These are phyloP conservation scores for Melampsora americana DNA, from an alignment of 1,284 basidiomycete species.

Conservation along the genomic window DNA sequence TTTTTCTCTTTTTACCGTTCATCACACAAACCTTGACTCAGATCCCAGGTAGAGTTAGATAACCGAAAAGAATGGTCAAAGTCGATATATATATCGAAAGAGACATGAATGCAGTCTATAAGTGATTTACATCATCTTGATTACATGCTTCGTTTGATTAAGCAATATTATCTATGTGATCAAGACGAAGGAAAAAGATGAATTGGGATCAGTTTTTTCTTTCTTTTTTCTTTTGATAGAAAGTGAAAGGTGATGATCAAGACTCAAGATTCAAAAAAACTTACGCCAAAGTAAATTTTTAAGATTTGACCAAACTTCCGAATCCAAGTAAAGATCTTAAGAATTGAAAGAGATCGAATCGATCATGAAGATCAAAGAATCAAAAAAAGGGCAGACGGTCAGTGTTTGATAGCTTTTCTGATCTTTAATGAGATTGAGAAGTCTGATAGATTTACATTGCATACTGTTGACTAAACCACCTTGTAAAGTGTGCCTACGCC, in stretches of 20 bases:
- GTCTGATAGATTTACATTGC: slow-evolving; percentile 46
- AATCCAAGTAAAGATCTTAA: slow-evolving; percentile 42
- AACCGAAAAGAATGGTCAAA: too few relatives aligned
- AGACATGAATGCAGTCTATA: too few relatives aligned
- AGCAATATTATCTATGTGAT: slow-evolving; percentile 1
- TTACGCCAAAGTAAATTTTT: slow-evolving; percentile 47
- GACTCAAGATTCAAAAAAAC: slow-evolving; percentile 8
- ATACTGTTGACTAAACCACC: slow-evolving; percentile 72
- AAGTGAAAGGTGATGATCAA: neutral
- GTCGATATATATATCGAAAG: too few relatives aligned
- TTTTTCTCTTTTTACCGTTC: too few relatives aligned
- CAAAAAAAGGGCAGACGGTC: neutral
- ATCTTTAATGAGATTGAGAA: neutral
- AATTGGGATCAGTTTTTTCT: too few relatives aligned
- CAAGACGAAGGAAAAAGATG: too few relatives aligned
- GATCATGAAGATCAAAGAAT: slow-evolving; percentile 1
- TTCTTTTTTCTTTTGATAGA: too few relatives aligned
- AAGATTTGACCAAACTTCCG: slow-evolving; percentile 46
- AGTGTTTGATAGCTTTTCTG: neutral
- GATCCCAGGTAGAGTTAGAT: too few relatives aligned
- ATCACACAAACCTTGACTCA: too few relatives aligned
- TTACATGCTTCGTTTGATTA: neutral
- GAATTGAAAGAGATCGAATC: neutral
- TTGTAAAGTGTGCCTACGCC: slow-evolving; percentile 80
- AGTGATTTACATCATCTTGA: too few relatives aligned